Evolutionary conservation across 164 flowering plant species (phyloP), one percentile per base, ranked within the genome.

Genomic region (Magnolia changhungtana): DNA sequence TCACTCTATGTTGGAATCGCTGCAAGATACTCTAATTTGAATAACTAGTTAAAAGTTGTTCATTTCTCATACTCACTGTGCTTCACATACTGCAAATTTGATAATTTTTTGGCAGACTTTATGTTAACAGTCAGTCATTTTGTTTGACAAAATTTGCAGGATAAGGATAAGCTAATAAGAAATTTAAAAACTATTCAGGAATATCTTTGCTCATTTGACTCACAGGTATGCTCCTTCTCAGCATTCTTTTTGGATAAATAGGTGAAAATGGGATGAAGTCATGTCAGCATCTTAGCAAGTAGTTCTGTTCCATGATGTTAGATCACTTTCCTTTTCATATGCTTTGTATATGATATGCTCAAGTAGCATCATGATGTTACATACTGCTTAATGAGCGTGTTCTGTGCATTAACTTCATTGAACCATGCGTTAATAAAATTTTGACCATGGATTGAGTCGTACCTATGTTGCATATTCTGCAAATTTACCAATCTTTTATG

Each of bases 161-260:
- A 91, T 75, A 89, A 89, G 77, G 90, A 89, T 79, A 90, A 84
- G 84, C 86, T 92, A 31, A 86, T 88, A 49, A 78, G 85, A 81
- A 96, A 96, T 82, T 82, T 96, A 70, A 94, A 91, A 83, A 94
- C 86, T 59, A 90, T 96, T 84, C 97, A 92, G 83, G 92, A 92
- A 76, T 96, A 96, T 82, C 92, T 96, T 76, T 94, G 98, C 84
- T 92, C 97, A 50, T 96, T 96, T 83, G 87, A 86, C 55, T 86
- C 97, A 21, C 98, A 89, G 97, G 99, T 94, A 79, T 79, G 80
- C 63, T 71, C 29, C 5, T 69, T 61, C 49, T 63, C 7, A 69
- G 29, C 4, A 10, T 51, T 29, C 13, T 50, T 51, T 71, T 19
- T 23, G 31, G 29, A n/a, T 20, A 20, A 23, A 23, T 18, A 21